A percentile compares a stretch with the other conserved stretches of the same genome.
phyloP scores from a whole-genome alignment of 2,329 filamentous ascomycete genomes.

The Colletotrichum musicola region DNA sequence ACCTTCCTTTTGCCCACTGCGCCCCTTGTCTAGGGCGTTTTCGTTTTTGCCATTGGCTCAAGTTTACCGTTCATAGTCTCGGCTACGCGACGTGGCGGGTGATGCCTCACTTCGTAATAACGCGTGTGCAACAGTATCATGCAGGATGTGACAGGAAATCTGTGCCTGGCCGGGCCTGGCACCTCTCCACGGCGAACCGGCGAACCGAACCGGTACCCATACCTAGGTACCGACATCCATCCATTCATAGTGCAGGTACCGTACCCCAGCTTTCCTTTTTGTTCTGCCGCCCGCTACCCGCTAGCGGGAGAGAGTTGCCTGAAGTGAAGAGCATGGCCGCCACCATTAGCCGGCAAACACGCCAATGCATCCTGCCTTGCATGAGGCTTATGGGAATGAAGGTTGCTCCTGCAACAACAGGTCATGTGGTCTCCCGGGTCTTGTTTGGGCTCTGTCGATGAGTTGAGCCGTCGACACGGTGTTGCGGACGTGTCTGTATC shows the following conservation, averaged over 20 bases:
- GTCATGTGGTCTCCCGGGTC: constrained; percentile 20
- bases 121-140: constrained; percentile 3
- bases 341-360: constrained; percentile 20
- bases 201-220: constrained; percentile 24
- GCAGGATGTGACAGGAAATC: not conserved
- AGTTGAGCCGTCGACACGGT: not conserved
- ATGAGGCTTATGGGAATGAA: not conserved
- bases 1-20: constrained; percentile 1
- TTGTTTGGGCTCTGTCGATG: not conserved
- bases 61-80: not conserved
- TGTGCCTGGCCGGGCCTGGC: constrained; percentile 17
- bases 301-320: constrained; percentile 22
- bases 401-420: not conserved
- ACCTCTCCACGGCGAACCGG: constrained; percentile 19
- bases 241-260: too few relatives aligned
- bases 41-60: not conserved
- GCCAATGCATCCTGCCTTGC: constrained; percentile 20
- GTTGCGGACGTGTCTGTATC: not conserved
- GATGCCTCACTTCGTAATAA: not conserved
- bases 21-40: not conserved
- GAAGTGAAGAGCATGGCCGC: constrained; percentile 7
- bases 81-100: constrained; percentile 1
- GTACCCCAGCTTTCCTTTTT: constrained; percentile 23
- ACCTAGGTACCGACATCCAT: not conserved
- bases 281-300: constrained; percentile 35